Evolutionary conservation across 2,329 filamentous ascomycete species (phyloP), one percentile per base, ranked within the genome.

Genomic region (Phaeosphaeria sp.): DNA sequence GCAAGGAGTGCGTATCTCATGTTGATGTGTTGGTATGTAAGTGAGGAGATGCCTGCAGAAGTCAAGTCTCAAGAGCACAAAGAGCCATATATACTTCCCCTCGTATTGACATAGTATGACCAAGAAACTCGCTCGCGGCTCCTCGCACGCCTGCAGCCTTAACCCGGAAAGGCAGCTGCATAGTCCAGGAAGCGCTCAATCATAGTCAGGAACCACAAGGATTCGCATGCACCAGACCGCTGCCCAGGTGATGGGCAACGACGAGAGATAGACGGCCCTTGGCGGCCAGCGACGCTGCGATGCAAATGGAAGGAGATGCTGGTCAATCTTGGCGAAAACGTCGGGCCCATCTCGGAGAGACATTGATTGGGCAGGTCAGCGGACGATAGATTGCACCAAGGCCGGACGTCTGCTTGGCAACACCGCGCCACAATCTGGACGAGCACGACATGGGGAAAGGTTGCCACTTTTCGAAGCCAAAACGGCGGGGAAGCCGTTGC

Each of bases 1-100:
- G 69, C 49, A 43, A 60, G 57, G 42, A 62, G 60, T 61, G 68
- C 62, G 51, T 68, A 66, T 63, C 64, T 75, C 73, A 75, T 75
- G 44, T 64, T 68, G 63, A 47, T 22, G 39, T n/a, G 22, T 33
- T 51, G 55, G 55, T 50, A 51, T 55, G 45, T 27, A 48, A 59
- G 46, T 43, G 49, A 55, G 52, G 55, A 59, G 49, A 45, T 60
- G 55, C 55, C 49, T 60, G 60, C 53, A 47, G 49, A 46, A 49
- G 5, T 20, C 27, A 22, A 51, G 49, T 39, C 36, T 15, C 22
- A 21, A 54, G 53, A 40, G 51, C 24, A 42, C 9, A 20, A 39
- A 39, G 13, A 42, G 27, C 43, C 46, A 57, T 71, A 71, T 69
- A 71, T 71, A 68, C 63, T 49, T 49, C 49, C 17, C 40, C 51